These are phyloP conservation scores for Croton laevigatus DNA, from an alignment of 441 rosid genomes.

Conservation along the genomic window DNA sequence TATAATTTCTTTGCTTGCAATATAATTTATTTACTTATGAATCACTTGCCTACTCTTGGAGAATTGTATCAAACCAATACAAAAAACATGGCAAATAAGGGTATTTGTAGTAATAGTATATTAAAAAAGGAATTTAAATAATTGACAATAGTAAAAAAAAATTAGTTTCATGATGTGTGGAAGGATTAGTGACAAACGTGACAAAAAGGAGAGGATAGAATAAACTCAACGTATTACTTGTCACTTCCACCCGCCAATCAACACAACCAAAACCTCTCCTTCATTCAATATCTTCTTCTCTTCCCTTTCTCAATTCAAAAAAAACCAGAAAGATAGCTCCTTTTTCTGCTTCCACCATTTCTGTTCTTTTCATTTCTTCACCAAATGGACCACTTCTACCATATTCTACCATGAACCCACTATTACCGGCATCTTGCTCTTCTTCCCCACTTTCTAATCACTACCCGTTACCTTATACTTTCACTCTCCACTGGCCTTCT, in stretches of 20 bases:
- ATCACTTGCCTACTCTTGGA: no score
- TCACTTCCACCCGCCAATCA: conserved; percentile 33
- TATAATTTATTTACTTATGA: no score
- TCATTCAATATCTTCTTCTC: background rate
- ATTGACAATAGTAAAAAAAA: no score
- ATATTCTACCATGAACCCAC: conserved; percentile 31
- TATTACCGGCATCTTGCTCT: conserved; percentile 17
- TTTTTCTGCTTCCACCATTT: background rate
- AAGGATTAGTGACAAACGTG: no score
- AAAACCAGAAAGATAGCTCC: conserved; percentile 6
- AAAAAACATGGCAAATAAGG: no score
- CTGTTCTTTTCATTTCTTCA: background rate
- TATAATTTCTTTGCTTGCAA: no score
- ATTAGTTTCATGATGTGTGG: no score
- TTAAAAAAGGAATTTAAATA: no score
- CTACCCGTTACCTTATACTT: conserved; percentile 24
- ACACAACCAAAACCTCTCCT: background rate
- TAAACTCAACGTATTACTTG: conserved; percentile 38
- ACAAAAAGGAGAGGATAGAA: background rate
- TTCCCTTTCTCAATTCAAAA: background rate
- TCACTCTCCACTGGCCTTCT: conserved; percentile 31
- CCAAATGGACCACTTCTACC: conserved; percentile 34
- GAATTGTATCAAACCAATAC: no score
- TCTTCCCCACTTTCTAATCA: conserved; percentile 8
- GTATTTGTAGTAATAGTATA: no score